Evolutionary conservation across 257 asterid species (phyloP).

Genomic region (Anisodus tanguticus): DNA sequence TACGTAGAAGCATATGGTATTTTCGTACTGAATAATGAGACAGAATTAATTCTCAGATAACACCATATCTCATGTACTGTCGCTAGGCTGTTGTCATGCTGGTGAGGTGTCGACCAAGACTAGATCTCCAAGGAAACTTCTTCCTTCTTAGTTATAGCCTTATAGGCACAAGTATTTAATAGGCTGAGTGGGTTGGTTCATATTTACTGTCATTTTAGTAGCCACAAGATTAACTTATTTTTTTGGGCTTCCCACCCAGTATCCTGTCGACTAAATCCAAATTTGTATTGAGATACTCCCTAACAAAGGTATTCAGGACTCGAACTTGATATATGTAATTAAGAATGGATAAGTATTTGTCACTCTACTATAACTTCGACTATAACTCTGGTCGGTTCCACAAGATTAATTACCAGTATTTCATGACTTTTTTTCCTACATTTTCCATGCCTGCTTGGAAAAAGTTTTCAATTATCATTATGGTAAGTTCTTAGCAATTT

Average conservation of each 20-base stretch:
- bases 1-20: too few species aligned
- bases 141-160: background rate
- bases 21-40: too few species aligned
- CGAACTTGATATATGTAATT: too few species aligned
- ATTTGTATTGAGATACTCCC: too few species aligned
- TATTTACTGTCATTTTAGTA: background rate
- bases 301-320: too few species aligned
- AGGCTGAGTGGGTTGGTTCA: background rate
- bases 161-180: background rate
- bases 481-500: constrained; percentile 21
- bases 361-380: too few species aligned
- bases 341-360: too few species aligned
- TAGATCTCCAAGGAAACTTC: background rate
- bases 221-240: background rate
- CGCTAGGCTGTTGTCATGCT: constrained; percentile 30
- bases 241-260: too few species aligned
- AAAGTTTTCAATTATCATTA: too few species aligned
- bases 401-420: background rate
- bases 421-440: background rate
- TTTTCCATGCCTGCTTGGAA: background rate
- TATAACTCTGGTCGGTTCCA: too few species aligned
- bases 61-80: background rate
- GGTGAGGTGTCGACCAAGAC: background rate
- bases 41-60: too few species aligned
- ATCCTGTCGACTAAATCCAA: too few species aligned